Conservation (phyloP, 148 eudicot genomes). For the Heliamphora exappendiculata region DNA sequence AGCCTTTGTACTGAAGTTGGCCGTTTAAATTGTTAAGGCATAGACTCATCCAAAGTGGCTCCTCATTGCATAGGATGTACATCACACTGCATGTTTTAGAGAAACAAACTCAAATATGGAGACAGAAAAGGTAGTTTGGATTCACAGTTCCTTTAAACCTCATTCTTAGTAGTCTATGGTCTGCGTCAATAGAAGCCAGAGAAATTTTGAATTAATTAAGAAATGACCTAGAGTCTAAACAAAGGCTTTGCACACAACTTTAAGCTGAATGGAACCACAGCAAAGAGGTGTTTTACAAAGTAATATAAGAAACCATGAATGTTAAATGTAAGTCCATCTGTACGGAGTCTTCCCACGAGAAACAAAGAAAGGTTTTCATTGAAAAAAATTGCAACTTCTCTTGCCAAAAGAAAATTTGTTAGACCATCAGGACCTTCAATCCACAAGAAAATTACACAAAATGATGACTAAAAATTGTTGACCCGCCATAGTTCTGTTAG, state of each 20-base stretch:
- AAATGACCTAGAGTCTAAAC: not conserved
- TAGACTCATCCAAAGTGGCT: constrained; percentile 92
- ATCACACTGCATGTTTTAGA: constrained; percentile 62
- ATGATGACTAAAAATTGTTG: not conserved
- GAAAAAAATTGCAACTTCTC: not conserved
- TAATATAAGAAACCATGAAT: not conserved
- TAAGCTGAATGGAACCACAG: not conserved
- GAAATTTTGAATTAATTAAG: not conserved
- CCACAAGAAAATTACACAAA: constrained; percentile 3
- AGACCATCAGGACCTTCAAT: not conserved
- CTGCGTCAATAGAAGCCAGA: not conserved
- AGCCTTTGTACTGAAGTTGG: constrained; percentile 69
- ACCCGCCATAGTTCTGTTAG: not conserved
- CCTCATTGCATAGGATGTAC: constrained; percentile 97
- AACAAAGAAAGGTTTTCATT: not conserved
- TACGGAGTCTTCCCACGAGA: not conserved
- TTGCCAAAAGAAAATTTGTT: not conserved
- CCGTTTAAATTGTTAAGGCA: constrained; percentile 55
- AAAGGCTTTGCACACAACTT: not conserved
- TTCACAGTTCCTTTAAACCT: not conserved
- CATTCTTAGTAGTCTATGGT: not conserved
- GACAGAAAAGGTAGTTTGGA: not conserved
- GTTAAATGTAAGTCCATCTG: not conserved
- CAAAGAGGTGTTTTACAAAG: not conserved
- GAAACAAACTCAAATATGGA: constrained; percentile 4